Percentiles rank a stretch among this genome's conserved stretches.
Conservation (phyloP, 2,329 filamentous ascomycete species). For the Penicillium nordicum region DNA sequence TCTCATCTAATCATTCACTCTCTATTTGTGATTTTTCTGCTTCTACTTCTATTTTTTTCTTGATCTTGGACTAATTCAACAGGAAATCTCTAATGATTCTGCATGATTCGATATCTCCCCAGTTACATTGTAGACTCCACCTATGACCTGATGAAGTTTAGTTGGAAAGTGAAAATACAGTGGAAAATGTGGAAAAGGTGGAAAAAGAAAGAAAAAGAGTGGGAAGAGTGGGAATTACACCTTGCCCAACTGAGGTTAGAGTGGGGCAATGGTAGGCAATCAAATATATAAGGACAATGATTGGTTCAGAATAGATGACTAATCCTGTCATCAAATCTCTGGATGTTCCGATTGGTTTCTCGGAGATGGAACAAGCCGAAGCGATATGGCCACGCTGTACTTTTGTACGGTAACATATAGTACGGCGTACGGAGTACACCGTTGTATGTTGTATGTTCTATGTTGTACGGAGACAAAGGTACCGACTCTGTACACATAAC, state of each 20-base stretch:
- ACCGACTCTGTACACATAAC: neutral
- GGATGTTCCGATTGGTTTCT: constrained; percentile 19
- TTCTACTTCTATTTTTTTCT: too few relatives aligned
- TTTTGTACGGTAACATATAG: neutral
- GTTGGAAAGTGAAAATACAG: constrained; percentile 3
- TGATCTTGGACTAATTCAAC: too few relatives aligned
- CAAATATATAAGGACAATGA: constrained; percentile 20
- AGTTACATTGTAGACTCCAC: constrained; percentile 33
- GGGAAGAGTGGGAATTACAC: constrained; percentile 18
- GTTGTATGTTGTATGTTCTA: neutral
- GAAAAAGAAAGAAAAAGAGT: neutral
- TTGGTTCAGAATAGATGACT: constrained; percentile 16
- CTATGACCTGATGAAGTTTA: constrained; percentile 26
- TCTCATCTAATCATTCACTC: constrained; percentile 23
- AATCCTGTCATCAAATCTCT: constrained; percentile 21
- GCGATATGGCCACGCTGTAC: constrained; percentile 14
- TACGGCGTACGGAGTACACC: too few relatives aligned
- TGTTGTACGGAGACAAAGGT: neutral
- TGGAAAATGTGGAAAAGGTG: neutral
- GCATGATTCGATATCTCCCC: constrained; percentile 16
- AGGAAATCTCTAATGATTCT: constrained; percentile 1
- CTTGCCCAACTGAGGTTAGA: constrained; percentile 21
- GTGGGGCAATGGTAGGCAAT: constrained; percentile 26
- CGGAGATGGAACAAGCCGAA: neutral
- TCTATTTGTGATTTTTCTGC: neutral